Conservation (phyloP, 177 flowering plant species). For the Vitis hybrid region DNA sequence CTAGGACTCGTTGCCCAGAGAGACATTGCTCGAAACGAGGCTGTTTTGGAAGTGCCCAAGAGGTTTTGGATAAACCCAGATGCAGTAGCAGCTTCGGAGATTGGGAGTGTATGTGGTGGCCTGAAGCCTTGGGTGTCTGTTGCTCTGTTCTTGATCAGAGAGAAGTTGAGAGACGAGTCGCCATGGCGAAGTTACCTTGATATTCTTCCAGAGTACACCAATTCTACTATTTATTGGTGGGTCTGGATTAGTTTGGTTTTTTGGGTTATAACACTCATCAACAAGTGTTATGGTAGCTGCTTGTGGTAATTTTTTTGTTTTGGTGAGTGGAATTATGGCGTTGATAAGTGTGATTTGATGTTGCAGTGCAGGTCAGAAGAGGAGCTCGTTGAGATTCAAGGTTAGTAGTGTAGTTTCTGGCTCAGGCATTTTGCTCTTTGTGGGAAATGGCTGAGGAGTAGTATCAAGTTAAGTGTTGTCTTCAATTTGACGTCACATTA, state of each 20-base stretch:
- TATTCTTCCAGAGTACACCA: constrained; percentile 59
- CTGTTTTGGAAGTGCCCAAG: constrained; percentile 83
- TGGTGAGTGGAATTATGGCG: constrained; percentile 17
- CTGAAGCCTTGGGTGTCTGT: constrained; percentile 87
- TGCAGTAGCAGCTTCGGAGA: constrained; percentile 71
- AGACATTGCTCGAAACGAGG: constrained; percentile 65
- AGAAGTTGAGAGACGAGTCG: constrained; percentile 61
- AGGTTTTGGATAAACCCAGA: constrained; percentile 83
- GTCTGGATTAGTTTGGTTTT: constrained; percentile 21
- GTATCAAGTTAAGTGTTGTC: neutral
- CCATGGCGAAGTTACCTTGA: constrained; percentile 63
- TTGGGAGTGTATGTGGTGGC: constrained; percentile 66
- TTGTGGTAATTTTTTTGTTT: constrained; percentile 5
- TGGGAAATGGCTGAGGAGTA: neutral
- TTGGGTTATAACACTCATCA: too few relatives aligned
- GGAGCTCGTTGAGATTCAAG: constrained; percentile 88
- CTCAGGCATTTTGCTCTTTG: neutral
- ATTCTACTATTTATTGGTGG: constrained; percentile 90
- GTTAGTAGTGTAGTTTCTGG: constrained; percentile 29
- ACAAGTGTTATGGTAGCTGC: neutral
- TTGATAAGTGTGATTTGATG: constrained; percentile 38
- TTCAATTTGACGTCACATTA: neutral
- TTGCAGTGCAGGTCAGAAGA: constrained; percentile 96
- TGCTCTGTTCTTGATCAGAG: constrained; percentile 77
- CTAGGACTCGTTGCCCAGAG: constrained; percentile 74